A percentile compares a stretch with the other conserved stretches of the same genome.
Conservation (phyloP, 2,329 filamentous ascomycete species). For the Cytospora chrysosperma region DNA sequence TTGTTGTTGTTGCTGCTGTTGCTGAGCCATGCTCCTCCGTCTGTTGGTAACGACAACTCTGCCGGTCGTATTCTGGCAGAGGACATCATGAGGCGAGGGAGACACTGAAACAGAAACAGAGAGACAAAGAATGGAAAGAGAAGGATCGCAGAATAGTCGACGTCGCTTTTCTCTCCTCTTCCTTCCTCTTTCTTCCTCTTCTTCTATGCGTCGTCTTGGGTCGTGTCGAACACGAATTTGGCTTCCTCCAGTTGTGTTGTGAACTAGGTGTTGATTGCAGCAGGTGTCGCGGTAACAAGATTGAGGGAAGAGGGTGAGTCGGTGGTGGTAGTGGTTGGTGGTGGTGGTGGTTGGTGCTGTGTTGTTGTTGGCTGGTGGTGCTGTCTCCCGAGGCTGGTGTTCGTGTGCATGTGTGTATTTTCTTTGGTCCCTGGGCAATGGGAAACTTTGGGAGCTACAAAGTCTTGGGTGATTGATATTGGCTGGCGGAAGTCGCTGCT, state of each 20-base stretch:
- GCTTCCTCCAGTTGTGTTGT: neutral
- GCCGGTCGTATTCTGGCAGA: slow-evolving; percentile 11
- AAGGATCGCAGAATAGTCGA: neutral
- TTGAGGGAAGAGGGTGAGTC: neutral
- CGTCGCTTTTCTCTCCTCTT: neutral
- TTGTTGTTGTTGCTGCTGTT: neutral
- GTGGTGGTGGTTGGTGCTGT: neutral
- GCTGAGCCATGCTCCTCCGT: slow-evolving; percentile 12
- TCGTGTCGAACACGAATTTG: neutral
- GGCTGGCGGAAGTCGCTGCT: neutral
- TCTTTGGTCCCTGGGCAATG: neutral
- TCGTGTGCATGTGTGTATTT: neutral
- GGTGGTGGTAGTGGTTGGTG: neutral
- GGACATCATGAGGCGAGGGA: slow-evolving; percentile 8
- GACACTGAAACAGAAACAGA: neutral
- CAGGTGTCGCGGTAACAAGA: neutral
- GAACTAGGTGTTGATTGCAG: neutral
- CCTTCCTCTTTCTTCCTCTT: neutral
- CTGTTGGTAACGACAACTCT: slow-evolving; percentile 7
- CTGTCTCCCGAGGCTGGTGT: too few species aligned
- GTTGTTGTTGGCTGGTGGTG: too few species aligned
- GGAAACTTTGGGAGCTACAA: neutral
- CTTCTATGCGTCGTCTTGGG: neutral
- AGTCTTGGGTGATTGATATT: neutral
- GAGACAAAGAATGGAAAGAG: neutral